Percentiles rank a stretch among this genome's conserved stretches.
These are phyloP conservation scores for Colletotrichum lindemuthianum DNA, from an alignment of 2,329 filamentous ascomycete genomes.

Conservation along the genomic window DNA sequence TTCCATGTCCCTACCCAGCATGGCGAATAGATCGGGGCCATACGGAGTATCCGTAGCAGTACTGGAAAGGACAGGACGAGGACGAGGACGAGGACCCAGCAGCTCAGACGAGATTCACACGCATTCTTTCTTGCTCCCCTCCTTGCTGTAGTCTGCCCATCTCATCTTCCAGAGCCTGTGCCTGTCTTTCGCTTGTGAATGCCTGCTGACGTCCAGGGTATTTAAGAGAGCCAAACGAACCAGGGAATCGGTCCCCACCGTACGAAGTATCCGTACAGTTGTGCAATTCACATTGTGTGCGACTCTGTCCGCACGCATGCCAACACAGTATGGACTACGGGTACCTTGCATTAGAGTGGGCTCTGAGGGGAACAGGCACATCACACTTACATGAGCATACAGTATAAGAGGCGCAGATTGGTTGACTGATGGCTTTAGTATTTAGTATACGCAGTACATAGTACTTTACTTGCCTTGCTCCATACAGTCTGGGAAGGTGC, in stretches of 20 bases:
- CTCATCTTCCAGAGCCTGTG: constrained; percentile 14
- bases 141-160: neutral
- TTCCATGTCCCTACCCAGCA: neutral
- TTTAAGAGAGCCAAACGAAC: constrained; percentile 9
- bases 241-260: constrained; percentile 16
- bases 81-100: neutral
- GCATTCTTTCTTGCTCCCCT: neutral
- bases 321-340: constrained; percentile 17
- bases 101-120: constrained; percentile 8
- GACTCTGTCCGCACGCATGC: neutral
- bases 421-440: no score
- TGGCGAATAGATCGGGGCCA: neutral
- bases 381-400: no score
- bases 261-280: constrained; percentile 7
- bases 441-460: no score
- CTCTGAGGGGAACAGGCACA: no score
- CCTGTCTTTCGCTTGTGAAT: constrained; percentile 16
- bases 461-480: no score
- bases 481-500: no score
- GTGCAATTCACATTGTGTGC: no score
- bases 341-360: constrained; percentile 18
- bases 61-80: constrained; percentile 12
- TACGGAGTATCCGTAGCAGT: constrained; percentile 12
- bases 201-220: constrained; percentile 20
- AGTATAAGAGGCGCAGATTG: no score